phyloP scores from a whole-genome alignment of 1,284 basidiomycete genomes.

The Trichosporon sp. region DNA sequence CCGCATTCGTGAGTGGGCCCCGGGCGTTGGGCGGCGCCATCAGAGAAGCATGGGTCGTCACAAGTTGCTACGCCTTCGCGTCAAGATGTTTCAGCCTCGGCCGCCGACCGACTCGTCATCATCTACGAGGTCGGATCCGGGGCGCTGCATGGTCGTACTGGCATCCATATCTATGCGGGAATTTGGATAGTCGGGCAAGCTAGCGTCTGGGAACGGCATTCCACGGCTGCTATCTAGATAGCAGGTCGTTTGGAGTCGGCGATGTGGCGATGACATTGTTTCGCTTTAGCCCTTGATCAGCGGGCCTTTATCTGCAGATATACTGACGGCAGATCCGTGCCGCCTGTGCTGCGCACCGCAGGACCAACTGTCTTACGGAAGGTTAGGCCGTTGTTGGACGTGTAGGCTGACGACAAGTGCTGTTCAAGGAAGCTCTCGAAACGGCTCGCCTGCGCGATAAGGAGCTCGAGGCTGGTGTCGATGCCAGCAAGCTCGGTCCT shows the following conservation, averaged over 20 bases:
- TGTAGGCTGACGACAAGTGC: slow-evolving; percentile 16
- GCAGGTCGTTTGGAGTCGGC: too few relatives aligned
- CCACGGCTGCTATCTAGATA: too few relatives aligned
- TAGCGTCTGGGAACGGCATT: too few relatives aligned
- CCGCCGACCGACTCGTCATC: not conserved
- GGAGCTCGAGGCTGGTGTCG: slow-evolving; percentile 57
- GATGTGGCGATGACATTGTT: too few relatives aligned
- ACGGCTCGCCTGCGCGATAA: slow-evolving; percentile 27
- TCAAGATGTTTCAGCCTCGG: not conserved
- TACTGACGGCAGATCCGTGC: slow-evolving; percentile 31
- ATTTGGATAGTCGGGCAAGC: too few relatives aligned
- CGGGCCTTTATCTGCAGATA: too few relatives aligned
- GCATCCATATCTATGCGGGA: too few relatives aligned
- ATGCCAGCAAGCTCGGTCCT: slow-evolving; percentile 52
- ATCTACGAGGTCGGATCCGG: too few relatives aligned
- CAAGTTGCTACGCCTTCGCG: not conserved
- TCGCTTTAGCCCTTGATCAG: too few relatives aligned
- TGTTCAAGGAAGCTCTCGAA: slow-evolving; percentile 31
- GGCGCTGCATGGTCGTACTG: too few relatives aligned
- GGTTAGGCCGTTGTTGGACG: slow-evolving; percentile 18
- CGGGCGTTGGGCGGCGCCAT: not conserved
- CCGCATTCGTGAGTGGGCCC: slow-evolving; percentile 29
- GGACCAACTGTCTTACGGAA: slow-evolving; percentile 42
- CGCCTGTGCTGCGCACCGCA: slow-evolving; percentile 34
- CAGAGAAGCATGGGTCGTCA: not conserved